These are phyloP conservation scores for Magnusiomyces paraingens DNA, from an alignment of 1,139 yeast genomes.

Conservation along the genomic window DNA sequence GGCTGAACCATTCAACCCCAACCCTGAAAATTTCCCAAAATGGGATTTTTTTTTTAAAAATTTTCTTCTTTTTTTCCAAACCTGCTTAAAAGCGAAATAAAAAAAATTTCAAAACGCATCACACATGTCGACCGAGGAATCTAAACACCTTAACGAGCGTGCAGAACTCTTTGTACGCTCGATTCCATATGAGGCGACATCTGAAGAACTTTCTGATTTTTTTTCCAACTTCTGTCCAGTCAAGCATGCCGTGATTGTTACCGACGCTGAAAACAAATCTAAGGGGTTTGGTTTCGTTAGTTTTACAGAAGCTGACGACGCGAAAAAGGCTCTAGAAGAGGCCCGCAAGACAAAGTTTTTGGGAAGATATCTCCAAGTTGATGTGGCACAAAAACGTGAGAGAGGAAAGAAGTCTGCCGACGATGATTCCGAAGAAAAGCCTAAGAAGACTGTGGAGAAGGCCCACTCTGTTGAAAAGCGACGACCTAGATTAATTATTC, in stretches of 20 bases:
- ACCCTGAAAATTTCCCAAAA: too few species aligned
- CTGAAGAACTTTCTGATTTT: constrained; percentile 71
- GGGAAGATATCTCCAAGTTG: constrained; percentile 64
- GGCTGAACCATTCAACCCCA: neutral
- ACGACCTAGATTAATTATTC: constrained; percentile 74
- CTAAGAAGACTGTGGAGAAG: constrained; percentile 19
- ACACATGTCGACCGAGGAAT: neutral
- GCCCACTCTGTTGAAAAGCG: constrained; percentile 44
- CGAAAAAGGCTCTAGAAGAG: constrained; percentile 63
- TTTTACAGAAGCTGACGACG: constrained; percentile 80
- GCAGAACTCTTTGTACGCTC: constrained; percentile 66
- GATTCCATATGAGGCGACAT: constrained; percentile 72
- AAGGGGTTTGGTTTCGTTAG: constrained; percentile 96
- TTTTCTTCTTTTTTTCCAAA: neutral
- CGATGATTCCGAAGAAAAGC: constrained; percentile 20
- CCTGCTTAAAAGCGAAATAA: neutral
- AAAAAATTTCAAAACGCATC: neutral
- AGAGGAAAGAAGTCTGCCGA: constrained; percentile 37
- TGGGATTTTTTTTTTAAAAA: neutral
- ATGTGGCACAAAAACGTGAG: constrained; percentile 87
- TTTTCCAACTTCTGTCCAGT: constrained; percentile 93
- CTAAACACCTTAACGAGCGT: constrained; percentile 18
- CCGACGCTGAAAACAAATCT: constrained; percentile 57
- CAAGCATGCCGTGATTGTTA: constrained; percentile 89
- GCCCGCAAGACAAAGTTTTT: constrained; percentile 63